phyloP scores from a whole-genome alignment of 2,329 filamentous ascomycete species.

The Pseudogymnoascus sp. region DNA sequence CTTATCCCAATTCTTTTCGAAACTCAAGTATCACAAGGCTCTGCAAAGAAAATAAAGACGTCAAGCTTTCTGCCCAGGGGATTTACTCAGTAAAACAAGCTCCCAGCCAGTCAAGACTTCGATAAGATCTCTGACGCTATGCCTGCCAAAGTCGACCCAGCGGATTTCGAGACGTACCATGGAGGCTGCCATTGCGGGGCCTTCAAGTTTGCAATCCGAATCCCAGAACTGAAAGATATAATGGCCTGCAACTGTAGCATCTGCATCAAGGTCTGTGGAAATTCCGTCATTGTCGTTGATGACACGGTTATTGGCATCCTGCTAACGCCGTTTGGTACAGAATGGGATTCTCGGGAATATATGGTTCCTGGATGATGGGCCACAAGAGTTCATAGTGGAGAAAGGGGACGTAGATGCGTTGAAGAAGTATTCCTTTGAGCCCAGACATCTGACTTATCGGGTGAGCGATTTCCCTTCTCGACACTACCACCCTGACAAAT shows the following conservation, averaged over 20 bases:
- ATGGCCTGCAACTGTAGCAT: constrained; percentile 61
- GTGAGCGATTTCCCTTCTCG: neutral
- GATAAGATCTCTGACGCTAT: neutral
- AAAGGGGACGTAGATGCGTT: neutral
- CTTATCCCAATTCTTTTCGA: neutral
- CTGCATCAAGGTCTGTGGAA: constrained; percentile 42
- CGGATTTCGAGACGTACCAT: constrained; percentile 31
- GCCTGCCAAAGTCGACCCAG: neutral
- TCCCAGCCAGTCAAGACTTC: neutral
- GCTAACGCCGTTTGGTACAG: neutral
- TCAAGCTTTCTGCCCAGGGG: neutral
- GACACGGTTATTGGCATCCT: neutral
- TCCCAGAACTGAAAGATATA: constrained; percentile 51
- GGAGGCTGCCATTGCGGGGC: constrained; percentile 51
- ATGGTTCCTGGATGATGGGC: neutral
- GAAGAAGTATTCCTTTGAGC: neutral
- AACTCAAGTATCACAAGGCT: neutral
- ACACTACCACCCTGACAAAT: neutral
- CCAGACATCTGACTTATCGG: neutral
- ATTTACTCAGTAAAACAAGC: neutral
- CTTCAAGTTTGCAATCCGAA: constrained; percentile 42
- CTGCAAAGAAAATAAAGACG: neutral
- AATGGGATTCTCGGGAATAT: neutral
- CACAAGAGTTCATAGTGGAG: neutral
- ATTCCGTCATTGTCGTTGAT: constrained; percentile 26